Percentiles rank a stretch among this genome's conserved stretches.
Conservation (phyloP, 2,329 filamentous ascomycete species). For the Pestalotiopsis fici region DNA sequence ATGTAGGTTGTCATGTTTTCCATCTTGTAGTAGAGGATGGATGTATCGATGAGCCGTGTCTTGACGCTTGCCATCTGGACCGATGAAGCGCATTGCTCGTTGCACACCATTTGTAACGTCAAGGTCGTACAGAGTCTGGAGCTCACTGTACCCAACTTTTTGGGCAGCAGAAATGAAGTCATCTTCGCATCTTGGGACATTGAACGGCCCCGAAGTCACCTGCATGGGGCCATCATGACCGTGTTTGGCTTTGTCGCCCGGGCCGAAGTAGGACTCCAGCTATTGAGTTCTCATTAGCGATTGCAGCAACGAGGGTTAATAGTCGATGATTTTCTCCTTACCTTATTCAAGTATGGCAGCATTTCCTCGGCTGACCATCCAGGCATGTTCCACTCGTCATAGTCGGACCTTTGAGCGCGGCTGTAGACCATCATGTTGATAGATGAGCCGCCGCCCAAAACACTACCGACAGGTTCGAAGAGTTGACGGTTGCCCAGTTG, state of each 20-base stretch:
- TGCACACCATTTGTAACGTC: conserved; percentile 10
- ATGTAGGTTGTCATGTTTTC: conserved; percentile 29
- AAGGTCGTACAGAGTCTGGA: conserved; percentile 19
- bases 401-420: conserved; percentile 33
- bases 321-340: not conserved
- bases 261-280: conserved; percentile 29
- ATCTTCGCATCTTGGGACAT: conserved; percentile 37
- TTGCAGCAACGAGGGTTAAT: conserved; percentile 24
- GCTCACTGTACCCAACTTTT: conserved; percentile 36
- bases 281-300: conserved; percentile 25
- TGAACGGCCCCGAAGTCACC: conserved; percentile 46
- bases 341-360: conserved; percentile 53
- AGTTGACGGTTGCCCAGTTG: conserved; percentile 46
- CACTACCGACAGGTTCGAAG: conserved; percentile 41
- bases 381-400: conserved; percentile 28
- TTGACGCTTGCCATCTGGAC: not conserved
- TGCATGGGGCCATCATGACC: conserved; percentile 49
- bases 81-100: conserved; percentile 8
- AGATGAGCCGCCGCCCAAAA: conserved; percentile 55
- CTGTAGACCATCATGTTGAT: conserved; percentile 50
- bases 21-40: conserved; percentile 45
- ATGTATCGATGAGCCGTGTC: conserved; percentile 36
- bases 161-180: conserved; percentile 47
- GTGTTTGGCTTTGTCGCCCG: conserved; percentile 41
- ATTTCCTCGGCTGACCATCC: conserved; percentile 35